phyloP scores from a whole-genome alignment of 2,329 filamentous ascomycete species.

The Chalaropsis ovoidea region DNA sequence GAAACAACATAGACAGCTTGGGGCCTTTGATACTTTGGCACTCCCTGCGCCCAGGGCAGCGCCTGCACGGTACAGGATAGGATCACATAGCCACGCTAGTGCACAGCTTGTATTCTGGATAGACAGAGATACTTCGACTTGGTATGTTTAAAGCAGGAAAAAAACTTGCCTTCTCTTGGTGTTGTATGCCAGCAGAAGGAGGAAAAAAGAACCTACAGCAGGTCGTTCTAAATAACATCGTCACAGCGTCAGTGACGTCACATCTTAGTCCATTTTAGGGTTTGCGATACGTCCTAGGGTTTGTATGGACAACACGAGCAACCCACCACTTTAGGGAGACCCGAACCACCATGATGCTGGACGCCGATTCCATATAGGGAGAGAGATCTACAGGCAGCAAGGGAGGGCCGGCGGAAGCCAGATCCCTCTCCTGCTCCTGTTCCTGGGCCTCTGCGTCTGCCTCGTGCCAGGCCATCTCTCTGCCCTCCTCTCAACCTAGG shows the following conservation, averaged over 20 bases:
- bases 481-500: neutral
- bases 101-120: too few relatives aligned
- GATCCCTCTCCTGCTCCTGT: neutral
- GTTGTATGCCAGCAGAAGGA: neutral
- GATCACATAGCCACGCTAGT: too few relatives aligned
- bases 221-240: too few relatives aligned
- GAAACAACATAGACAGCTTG: neutral
- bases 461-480: too few relatives aligned
- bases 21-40: neutral
- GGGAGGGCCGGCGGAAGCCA: neutral
- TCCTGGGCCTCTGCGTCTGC: too few relatives aligned
- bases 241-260: neutral
- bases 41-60: slow-evolving; percentile 13
- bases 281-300: neutral
- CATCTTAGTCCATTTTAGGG: neutral
- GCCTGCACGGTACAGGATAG: too few relatives aligned
- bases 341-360: neutral
- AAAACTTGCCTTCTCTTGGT: neutral
- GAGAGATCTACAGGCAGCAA: neutral
- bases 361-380: neutral
- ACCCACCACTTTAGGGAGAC: neutral
- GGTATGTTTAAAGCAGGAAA: neutral
- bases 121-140: too few relatives aligned
- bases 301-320: too few relatives aligned
- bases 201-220: neutral